Percentiles rank a stretch among this genome's conserved stretches.
Evolutionary conservation across 345 rosid genomes (phyloP).

Genomic region (Arabidopsis arenosa): DNA sequence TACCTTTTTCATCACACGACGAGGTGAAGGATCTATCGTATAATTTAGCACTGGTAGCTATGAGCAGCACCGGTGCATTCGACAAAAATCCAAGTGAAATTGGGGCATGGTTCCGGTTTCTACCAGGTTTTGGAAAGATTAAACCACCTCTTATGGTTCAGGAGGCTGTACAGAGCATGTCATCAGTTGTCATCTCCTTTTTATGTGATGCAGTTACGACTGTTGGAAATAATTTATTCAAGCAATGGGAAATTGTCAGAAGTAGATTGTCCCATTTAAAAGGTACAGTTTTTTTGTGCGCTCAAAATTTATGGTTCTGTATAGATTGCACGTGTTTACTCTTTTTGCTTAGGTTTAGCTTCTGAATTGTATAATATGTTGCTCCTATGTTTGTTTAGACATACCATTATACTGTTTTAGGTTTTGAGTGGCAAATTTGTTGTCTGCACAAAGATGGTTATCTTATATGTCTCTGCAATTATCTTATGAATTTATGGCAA

Average conservation of each 20-base stretch:
- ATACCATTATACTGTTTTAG: no score
- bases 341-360: no score
- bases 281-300: constrained; percentile 52
- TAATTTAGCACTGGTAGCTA: constrained; percentile 69
- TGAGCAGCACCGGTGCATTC: constrained; percentile 93
- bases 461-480: no score
- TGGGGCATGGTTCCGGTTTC: constrained; percentile 76
- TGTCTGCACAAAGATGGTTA: no score
- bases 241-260: constrained; percentile 68
- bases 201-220: constrained; percentile 79
- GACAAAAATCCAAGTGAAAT: constrained; percentile 68
- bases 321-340: background rate
- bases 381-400: no score
- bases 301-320: constrained; percentile 3
- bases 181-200: constrained; percentile 69
- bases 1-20: constrained; percentile 58
- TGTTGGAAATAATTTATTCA: constrained; percentile 82
- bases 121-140: constrained; percentile 57
- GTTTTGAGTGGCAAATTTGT: no score
- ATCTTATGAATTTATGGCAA: no score
- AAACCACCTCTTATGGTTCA: constrained; percentile 50
- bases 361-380: no score
- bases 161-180: constrained; percentile 62
- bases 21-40: constrained; percentile 67
- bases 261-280: constrained; percentile 44